These are phyloP conservation scores for Coriolopsis trogii DNA, from an alignment of 1,284 basidiomycete genomes.

Conservation along the genomic window DNA sequence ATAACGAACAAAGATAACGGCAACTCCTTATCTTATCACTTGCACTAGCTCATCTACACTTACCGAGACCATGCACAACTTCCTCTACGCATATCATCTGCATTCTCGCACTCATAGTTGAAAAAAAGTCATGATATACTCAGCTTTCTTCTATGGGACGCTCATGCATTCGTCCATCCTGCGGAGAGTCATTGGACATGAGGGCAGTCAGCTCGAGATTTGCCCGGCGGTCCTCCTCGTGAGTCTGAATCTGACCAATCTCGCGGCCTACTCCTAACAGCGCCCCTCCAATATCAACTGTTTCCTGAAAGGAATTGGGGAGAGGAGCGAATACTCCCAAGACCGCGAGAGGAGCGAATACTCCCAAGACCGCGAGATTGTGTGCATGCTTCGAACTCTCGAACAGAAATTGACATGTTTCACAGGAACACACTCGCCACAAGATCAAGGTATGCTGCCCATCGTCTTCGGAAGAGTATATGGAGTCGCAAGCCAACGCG, in stretches of 20 bases:
- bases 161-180: constrained; percentile 57
- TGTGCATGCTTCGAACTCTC: no score
- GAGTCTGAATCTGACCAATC: constrained; percentile 18
- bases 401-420: background rate
- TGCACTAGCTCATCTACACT: no score
- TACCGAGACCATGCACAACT: no score
- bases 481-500: background rate
- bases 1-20: background rate
- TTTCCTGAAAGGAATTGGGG: no score
- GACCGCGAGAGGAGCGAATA: no score
- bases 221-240: constrained; percentile 53
- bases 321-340: no score
- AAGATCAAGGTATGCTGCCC: constrained; percentile 51
- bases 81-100: no score
- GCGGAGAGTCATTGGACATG: constrained; percentile 52
- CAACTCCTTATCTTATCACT: constrained; percentile 15
- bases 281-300: no score
- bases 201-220: constrained; percentile 44
- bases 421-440: constrained; percentile 80
- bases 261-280: no score
- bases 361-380: no score
- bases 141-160: constrained; percentile 89
- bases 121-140: no score
- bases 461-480: background rate
- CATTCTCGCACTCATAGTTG: no score